Evolutionary conservation across 164 flowering plant genomes (phyloP).

Genomic region (grape (Vitis vinifera)): ASM3070453v1 NC_081817.1:26568001-26568500

Average conservation of each 20-base stretch:
- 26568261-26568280: slow-evolving; percentile 5
- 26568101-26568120: too few species aligned
- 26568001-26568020: background rate
- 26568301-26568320: slow-evolving; percentile 4
- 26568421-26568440: slow-evolving; percentile 9
- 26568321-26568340: slow-evolving; percentile 1
- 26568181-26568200: background rate
- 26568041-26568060: background rate
- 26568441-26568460: slow-evolving; percentile 2
- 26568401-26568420: slow-evolving; percentile 2
- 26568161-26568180: background rate
- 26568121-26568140: background rate
- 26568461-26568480: background rate
- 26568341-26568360: background rate
- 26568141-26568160: background rate
- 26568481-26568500: background rate
- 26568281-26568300: slow-evolving; percentile 10
- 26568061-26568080: background rate
- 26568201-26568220: background rate
- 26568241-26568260: slow-evolving; percentile 6
- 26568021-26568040: background rate
- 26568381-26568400: slow-evolving; percentile 7
- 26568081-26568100: too few species aligned
- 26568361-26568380: slow-evolving; percentile 8
- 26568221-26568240: background rate